A percentile compares a stretch with the other conserved stretches of the same genome.
Conservation (phyloP, 108 stramenopile genomes). For the Parmales sp. region DNA sequence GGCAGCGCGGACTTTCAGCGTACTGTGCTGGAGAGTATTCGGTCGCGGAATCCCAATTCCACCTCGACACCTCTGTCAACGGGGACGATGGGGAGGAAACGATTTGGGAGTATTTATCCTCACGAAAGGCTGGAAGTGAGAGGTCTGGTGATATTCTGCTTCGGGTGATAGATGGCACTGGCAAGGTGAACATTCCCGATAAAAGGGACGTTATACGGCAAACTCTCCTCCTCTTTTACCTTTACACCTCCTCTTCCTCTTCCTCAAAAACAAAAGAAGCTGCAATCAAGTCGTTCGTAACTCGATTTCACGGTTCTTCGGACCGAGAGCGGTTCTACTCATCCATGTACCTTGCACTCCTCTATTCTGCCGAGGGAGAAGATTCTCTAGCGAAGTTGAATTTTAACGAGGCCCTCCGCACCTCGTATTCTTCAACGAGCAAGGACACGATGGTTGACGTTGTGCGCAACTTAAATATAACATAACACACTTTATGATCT, state of each 20-base stretch:
- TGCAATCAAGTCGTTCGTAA: not conserved
- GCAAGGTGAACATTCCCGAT: too few species aligned
- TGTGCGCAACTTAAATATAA: too few species aligned
- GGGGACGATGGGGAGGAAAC: not conserved
- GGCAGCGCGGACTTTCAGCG: not conserved
- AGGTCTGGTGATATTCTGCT: not conserved
- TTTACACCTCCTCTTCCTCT: not conserved
- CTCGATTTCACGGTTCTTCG: not conserved
- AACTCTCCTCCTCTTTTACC: not conserved
- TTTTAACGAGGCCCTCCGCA: too few species aligned
- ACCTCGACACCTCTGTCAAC: not conserved
- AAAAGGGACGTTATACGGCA: too few species aligned
- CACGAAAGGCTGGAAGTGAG: not conserved
- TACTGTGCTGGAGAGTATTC: not conserved
- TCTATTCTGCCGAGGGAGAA: too few species aligned
- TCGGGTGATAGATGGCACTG: not conserved
- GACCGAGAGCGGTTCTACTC: not conserved
- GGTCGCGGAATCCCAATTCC: not conserved
- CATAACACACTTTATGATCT: too few species aligned
- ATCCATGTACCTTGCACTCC: not conserved
- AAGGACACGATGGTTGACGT: too few species aligned
- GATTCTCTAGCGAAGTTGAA: too few species aligned
- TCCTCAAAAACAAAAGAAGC: not conserved
- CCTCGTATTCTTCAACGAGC: too few species aligned
- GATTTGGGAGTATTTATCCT: not conserved